Conservation (phyloP, 225 moss, liverwort and hornwort genomes). For the Lunularia cruciata region DNA sequence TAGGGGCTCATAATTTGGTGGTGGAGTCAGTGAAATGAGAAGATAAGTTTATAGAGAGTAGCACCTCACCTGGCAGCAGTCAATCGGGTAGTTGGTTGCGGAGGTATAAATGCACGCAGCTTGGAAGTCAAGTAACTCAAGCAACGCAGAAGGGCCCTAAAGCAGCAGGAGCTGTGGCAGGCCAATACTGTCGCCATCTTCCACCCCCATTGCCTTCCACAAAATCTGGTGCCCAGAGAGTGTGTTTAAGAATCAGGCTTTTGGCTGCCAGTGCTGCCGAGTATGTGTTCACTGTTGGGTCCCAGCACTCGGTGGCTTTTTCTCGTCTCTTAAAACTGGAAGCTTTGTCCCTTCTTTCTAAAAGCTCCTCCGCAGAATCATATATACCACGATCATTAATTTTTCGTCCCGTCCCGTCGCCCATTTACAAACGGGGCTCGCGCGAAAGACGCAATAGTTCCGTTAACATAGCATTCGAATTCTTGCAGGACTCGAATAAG, state of each 20-base stretch:
- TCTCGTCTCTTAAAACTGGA: neutral
- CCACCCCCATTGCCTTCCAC: neutral
- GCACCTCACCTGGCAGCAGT: conserved; percentile 1
- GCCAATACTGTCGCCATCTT: conserved; percentile 7
- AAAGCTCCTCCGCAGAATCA: neutral
- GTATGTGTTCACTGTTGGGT: neutral
- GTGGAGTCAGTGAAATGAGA: conserved; percentile 11
- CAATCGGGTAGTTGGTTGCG: neutral
- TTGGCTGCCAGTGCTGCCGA: conserved; percentile 1
- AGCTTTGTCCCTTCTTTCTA: neutral
- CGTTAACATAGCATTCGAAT: too few relatives aligned
- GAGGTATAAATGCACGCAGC: conserved; percentile 7
- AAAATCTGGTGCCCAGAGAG: neutral
- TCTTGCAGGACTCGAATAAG: too few relatives aligned
- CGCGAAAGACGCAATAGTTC: neutral
- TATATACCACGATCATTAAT: neutral
- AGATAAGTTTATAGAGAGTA: conserved; percentile 4
- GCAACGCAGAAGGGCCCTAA: too few relatives aligned
- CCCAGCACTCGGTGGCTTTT: neutral
- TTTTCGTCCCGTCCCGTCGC: neutral
- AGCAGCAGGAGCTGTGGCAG: neutral
- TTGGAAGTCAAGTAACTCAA: conserved; percentile 5
- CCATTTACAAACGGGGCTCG: neutral
- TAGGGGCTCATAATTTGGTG: neutral
- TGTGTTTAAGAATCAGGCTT: conserved; percentile 8